phyloP scores from a whole-genome alignment of 805 yeast species.

The Jamesozyma hellenica region DNA sequence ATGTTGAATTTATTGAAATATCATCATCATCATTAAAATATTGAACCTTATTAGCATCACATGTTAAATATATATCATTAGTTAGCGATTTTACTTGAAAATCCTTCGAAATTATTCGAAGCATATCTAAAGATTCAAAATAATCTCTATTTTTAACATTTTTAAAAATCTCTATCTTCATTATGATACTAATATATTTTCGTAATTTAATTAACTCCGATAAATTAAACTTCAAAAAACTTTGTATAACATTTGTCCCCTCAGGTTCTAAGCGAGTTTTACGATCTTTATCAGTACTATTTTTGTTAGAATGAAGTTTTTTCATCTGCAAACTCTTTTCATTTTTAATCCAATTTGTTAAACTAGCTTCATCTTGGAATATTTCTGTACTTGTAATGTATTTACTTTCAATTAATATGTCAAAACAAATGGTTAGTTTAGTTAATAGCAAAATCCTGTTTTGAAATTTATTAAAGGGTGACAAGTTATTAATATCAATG shows the following conservation, averaged over 20 bases:
- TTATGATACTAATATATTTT: slow-evolving; percentile 8
- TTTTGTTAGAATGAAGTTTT: neutral
- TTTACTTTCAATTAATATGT: slow-evolving; percentile 7
- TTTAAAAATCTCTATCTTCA: slow-evolving; percentile 15
- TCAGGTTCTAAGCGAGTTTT: slow-evolving; percentile 19
- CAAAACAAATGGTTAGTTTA: slow-evolving; percentile 10
- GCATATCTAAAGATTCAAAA: slow-evolving; percentile 5
- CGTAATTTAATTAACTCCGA: slow-evolving; percentile 13
- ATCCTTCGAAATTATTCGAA: slow-evolving; percentile 1
- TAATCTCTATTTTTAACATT: slow-evolving; percentile 15
- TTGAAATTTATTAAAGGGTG: slow-evolving; percentile 2
- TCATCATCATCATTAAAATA: neutral
- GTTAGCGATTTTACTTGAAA: neutral
- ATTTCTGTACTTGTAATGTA: slow-evolving; percentile 3
- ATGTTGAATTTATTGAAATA: neutral
- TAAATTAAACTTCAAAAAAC: slow-evolving; percentile 18
- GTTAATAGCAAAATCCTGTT: neutral
- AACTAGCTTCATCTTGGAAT: slow-evolving; percentile 7
- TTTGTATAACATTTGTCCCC: slow-evolving; percentile 19
- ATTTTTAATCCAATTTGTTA: slow-evolving; percentile 13
- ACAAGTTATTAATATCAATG: neutral
- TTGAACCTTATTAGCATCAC: neutral
- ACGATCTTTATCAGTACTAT: slow-evolving; percentile 2
- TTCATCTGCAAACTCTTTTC: slow-evolving; percentile 3
- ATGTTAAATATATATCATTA: neutral